Conservation (phyloP, 768 basidiomycete species). For the Punctularia strigosozonata region DNA sequence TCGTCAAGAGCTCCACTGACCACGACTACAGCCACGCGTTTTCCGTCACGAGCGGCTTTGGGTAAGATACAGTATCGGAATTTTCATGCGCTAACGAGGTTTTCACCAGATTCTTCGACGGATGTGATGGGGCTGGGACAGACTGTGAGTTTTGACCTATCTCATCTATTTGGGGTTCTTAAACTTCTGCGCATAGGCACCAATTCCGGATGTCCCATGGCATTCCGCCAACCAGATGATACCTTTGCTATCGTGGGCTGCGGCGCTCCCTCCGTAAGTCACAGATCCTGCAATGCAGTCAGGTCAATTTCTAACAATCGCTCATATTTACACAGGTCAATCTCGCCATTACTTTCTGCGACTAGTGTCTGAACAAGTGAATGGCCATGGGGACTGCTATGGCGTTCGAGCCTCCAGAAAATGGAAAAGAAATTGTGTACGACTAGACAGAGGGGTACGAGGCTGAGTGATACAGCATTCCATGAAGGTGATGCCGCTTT, state of each 20-base stretch:
- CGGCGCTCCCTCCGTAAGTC: constrained; percentile 23
- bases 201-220: constrained; percentile 21
- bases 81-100: neutral
- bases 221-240: constrained; percentile 25
- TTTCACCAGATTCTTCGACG: constrained; percentile 25
- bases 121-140: constrained; percentile 30
- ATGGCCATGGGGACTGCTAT: no score
- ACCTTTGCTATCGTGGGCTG: constrained; percentile 27
- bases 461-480: no score
- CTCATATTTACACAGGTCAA: constrained; percentile 15
- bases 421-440: no score
- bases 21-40: constrained; percentile 21
- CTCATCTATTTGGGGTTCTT: neutral
- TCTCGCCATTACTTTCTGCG: constrained; percentile 25
- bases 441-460: no score
- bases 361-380: no score
- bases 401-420: no score
- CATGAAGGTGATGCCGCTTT: no score
- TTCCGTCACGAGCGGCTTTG: constrained; percentile 28
- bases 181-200: constrained; percentile 21
- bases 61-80: constrained; percentile 13
- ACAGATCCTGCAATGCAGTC: neutral
- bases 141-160: constrained; percentile 21
- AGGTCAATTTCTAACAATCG: neutral
- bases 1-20: constrained; percentile 4